These are phyloP conservation scores for Paxillus ammoniavirescens DNA, from an alignment of 768 basidiomycete genomes.

Conservation along the genomic window DNA sequence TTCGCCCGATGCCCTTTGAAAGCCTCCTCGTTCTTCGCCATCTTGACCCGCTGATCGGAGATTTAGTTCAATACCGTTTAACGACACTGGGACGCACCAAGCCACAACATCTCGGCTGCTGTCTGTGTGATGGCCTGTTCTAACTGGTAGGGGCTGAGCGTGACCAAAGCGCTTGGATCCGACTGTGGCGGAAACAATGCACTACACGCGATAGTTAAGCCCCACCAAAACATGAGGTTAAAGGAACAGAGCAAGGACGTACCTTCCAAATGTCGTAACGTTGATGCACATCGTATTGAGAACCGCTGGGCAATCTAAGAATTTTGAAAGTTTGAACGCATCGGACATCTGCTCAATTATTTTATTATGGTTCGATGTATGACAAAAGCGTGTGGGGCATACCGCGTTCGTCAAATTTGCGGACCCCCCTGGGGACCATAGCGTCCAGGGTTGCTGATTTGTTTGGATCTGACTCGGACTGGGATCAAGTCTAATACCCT, in stretches of 20 bases:
- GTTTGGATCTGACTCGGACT: background rate
- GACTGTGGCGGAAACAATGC: background rate
- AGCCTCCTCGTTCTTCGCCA: conserved; percentile 4
- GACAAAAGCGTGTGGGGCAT: background rate
- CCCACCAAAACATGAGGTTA: background rate
- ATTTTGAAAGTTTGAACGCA: background rate
- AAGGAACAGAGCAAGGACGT: too few species aligned
- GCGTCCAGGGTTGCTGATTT: background rate
- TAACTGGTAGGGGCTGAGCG: background rate
- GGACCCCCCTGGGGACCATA: conserved; percentile 1
- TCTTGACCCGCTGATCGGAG: conserved; percentile 6
- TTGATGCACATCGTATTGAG: too few species aligned
- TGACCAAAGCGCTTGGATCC: background rate
- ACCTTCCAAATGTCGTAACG: too few species aligned
- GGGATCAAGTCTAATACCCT: background rate
- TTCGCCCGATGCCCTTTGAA: background rate
- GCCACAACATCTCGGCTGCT: conserved; percentile 10
- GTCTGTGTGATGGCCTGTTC: conserved; percentile 1
- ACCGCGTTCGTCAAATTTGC: background rate
- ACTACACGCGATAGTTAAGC: background rate
- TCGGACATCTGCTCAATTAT: background rate
- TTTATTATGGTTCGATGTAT: background rate
- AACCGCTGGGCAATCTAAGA: too few species aligned
- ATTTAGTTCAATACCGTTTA: background rate
- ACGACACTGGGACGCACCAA: background rate